Evolutionary conservation across 2,329 filamentous ascomycete species (phyloP).

Genomic region (Fusarium euwallaceae): DNA sequence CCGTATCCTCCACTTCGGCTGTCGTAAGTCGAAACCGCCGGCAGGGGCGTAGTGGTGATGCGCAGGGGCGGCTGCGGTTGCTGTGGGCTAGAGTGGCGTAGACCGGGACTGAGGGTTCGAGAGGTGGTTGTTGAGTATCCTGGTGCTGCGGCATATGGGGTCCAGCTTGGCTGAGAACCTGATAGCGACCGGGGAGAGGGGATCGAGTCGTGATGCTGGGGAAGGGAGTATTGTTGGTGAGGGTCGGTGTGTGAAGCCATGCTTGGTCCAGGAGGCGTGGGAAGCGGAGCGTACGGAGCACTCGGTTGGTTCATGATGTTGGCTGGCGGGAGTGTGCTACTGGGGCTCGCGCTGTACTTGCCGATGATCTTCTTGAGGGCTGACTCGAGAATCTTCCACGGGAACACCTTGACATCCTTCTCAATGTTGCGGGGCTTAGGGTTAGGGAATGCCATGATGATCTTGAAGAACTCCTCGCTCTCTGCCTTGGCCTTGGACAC

Average conservation of each 20-base stretch:
- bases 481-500: conserved; percentile 94
- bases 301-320: conserved; percentile 58
- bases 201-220: conserved; percentile 63
- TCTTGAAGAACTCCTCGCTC: conserved; percentile 97
- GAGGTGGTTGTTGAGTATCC: conserved; percentile 51
- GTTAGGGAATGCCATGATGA: conserved; percentile 97
- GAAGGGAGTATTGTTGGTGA: conserved; percentile 56
- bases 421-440: conserved; percentile 98
- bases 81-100: conserved; percentile 54
- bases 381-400: conserved; percentile 89
- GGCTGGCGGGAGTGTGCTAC: conserved; percentile 53
- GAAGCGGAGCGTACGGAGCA: conserved; percentile 58
- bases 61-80: conserved; percentile 52
- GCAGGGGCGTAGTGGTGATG: conserved; percentile 55
- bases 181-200: conserved; percentile 67
- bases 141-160: conserved; percentile 55
- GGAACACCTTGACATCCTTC: conserved; percentile 99
- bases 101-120: conserved; percentile 59
- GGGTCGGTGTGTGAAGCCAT: conserved; percentile 51
- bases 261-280: conserved; percentile 59
- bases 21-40: conserved; percentile 56
- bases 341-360: conserved; percentile 81
- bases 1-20: conserved; percentile 56
- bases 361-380: conserved; percentile 98
- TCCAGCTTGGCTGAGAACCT: conserved; percentile 63